phyloP scores from a whole-genome alignment of 164 flowering plant genomes.

The Akebia trifoliata region DNA sequence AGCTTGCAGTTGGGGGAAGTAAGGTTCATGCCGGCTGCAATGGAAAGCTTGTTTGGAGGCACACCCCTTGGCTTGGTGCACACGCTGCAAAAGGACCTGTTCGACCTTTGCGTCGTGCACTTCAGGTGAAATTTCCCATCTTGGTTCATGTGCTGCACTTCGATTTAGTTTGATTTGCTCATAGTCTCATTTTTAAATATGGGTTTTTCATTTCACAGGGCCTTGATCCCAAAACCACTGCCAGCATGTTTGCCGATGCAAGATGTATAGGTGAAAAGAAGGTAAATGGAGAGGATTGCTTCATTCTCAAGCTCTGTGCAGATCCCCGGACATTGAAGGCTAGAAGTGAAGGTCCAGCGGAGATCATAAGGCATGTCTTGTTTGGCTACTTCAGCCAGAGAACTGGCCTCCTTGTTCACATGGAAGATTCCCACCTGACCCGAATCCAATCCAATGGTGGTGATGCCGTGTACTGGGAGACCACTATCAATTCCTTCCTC shows the following conservation, averaged over 20 bases:
- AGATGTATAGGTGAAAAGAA: conserved; percentile 69
- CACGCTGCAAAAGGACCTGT: conserved; percentile 73
- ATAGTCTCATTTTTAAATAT: neutral
- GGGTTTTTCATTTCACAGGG: conserved; percentile 32
- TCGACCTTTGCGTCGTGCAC: conserved; percentile 63
- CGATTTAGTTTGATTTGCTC: neutral
- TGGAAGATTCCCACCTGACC: conserved; percentile 66
- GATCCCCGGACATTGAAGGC: conserved; percentile 54
- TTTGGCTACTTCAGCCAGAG: conserved; percentile 67
- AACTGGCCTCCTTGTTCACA: conserved; percentile 56
- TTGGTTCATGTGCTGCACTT: neutral
- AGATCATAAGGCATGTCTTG: conserved; percentile 59
- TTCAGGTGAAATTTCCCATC: conserved; percentile 39
- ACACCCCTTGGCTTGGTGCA: conserved; percentile 66
- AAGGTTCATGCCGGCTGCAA: conserved; percentile 70
- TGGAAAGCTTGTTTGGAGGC: conserved; percentile 66
- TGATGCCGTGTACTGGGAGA: conserved; percentile 72
- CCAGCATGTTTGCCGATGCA: conserved; percentile 60
- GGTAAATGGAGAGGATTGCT: conserved; percentile 63
- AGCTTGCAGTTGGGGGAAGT: conserved; percentile 60
- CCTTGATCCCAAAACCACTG: conserved; percentile 62
- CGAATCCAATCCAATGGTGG: conserved; percentile 59
- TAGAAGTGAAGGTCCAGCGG: conserved; percentile 63
- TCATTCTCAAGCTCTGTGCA: conserved; percentile 60
- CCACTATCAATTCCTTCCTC: conserved; percentile 60